These are phyloP conservation scores for Kwoniella mangroviensis DNA, from an alignment of 768 basidiomycete genomes.

Conservation along the genomic window DNA sequence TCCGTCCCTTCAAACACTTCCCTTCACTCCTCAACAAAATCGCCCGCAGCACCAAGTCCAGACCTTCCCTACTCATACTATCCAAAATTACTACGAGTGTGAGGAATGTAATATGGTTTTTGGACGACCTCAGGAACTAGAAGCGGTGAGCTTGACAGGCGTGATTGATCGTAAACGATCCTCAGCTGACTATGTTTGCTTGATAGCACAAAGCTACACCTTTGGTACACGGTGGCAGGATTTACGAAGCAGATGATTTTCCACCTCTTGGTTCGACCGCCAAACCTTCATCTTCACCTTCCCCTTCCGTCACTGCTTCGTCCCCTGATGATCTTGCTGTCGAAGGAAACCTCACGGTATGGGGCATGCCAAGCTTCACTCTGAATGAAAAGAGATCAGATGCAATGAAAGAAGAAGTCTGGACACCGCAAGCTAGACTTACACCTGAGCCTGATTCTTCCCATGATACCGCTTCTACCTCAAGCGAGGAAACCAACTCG, in stretches of 20 bases:
- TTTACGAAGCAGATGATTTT: constrained; percentile 1
- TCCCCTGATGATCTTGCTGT: background rate
- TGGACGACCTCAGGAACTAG: background rate
- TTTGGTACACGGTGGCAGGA: constrained; percentile 1
- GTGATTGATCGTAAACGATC: too few relatives aligned
- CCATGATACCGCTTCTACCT: background rate
- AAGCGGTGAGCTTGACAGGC: background rate
- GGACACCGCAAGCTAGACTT: constrained; percentile 11
- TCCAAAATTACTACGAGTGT: constrained; percentile 5
- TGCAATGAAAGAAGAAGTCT: background rate
- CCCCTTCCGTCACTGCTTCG: background rate
- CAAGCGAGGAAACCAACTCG: background rate
- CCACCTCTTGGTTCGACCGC: background rate
- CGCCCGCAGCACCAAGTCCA: background rate
- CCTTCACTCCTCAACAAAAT: background rate
- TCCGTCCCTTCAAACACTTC: background rate
- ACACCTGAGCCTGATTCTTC: background rate
- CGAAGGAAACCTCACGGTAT: background rate
- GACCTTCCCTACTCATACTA: constrained; percentile 6
- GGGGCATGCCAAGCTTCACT: constrained; percentile 6
- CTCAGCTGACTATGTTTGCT: background rate
- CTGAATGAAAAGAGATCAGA: background rate
- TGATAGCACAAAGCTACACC: constrained; percentile 9
- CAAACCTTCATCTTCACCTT: background rate
- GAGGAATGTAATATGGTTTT: constrained; percentile 8